Percentiles rank a stretch among this genome's conserved stretches.
Conservation (phyloP, 2,329 filamentous ascomycete species). For the Fusarium mundagurra region DNA sequence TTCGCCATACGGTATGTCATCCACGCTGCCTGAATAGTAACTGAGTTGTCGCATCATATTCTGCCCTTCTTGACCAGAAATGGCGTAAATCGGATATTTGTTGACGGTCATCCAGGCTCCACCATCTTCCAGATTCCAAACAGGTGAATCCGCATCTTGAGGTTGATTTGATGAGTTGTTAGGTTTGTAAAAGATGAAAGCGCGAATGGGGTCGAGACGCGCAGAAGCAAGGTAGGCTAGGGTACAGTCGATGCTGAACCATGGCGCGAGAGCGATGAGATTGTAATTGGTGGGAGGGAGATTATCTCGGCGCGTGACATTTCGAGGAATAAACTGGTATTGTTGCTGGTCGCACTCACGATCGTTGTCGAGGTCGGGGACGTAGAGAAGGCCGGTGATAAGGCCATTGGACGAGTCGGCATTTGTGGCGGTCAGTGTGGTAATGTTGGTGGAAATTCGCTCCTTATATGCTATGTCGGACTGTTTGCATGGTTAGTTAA, state of each 20-base stretch:
- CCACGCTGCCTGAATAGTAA: conserved; percentile 80
- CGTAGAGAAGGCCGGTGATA: conserved; percentile 84
- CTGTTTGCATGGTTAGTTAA: conserved; percentile 43
- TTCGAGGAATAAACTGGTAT: conserved; percentile 73
- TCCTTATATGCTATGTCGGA: conserved; percentile 63
- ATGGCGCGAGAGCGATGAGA: conserved; percentile 85
- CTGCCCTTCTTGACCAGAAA: conserved; percentile 73
- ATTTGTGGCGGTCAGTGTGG: conserved; percentile 78
- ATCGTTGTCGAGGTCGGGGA: conserved; percentile 71
- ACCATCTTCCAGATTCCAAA: conserved; percentile 77
- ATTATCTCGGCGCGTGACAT: conserved; percentile 77
- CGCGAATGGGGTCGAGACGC: conserved; percentile 67
- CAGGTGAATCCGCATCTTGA: conserved; percentile 68
- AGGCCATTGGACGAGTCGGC: conserved; percentile 66
- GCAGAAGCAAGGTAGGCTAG: conserved; percentile 74
- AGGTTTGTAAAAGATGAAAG: conserved; percentile 71
- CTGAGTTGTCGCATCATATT: conserved; percentile 77
- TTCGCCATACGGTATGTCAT: conserved; percentile 65
- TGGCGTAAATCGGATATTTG: conserved; percentile 83
- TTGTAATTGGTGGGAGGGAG: conserved; percentile 76
- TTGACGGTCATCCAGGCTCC: conserved; percentile 77
- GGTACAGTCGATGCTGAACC: conserved; percentile 80
- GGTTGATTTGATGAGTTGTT: conserved; percentile 68
- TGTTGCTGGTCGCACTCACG: conserved; percentile 72
- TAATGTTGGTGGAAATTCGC: conserved; percentile 68